Percentiles rank a stretch among this genome's conserved stretches.
phyloP scores from a whole-genome alignment of 768 basidiomycete species.

The Clathrus columnatus region DNA sequence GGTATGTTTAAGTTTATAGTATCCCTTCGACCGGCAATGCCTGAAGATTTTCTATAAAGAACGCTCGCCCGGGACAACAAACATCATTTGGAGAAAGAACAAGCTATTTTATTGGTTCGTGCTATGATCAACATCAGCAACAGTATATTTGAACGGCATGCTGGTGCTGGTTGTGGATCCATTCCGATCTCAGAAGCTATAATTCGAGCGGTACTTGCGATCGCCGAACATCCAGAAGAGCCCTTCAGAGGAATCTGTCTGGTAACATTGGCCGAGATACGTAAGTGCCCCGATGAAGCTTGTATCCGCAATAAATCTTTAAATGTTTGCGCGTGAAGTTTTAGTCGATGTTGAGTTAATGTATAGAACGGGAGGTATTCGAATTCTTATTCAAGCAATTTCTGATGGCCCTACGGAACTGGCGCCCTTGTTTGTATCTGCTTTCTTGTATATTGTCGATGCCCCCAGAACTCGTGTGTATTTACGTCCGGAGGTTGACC shows the following conservation, averaged over 20 bases:
- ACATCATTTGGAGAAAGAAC: constrained; percentile 78
- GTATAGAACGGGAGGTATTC: constrained; percentile 71
- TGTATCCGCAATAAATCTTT: background rate
- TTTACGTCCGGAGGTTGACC: constrained; percentile 71
- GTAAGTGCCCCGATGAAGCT: constrained; percentile 35
- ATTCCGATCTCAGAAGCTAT: constrained; percentile 66
- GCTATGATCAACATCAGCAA: constrained; percentile 71
- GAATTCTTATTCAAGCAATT: constrained; percentile 76
- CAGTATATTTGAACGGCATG: constrained; percentile 30
- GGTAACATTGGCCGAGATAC: constrained; percentile 82
- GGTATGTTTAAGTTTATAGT: constrained; percentile 38
- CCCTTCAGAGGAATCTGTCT: constrained; percentile 75
- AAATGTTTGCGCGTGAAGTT: background rate
- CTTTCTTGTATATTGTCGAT: constrained; percentile 79
- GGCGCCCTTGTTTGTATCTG: constrained; percentile 64
- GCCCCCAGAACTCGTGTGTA: constrained; percentile 74
- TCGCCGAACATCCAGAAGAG: constrained; percentile 78
- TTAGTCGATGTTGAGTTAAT: constrained; percentile 84
- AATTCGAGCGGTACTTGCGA: constrained; percentile 83
- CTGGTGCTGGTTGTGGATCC: constrained; percentile 30
- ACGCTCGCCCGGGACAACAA: constrained; percentile 81
- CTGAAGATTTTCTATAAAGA: constrained; percentile 30
- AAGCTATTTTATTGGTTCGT: constrained; percentile 84
- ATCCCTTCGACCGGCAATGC: background rate
- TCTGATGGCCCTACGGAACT: constrained; percentile 88